Conservation (phyloP, 805 yeast species). For the Yarrowia sp. region DNA sequence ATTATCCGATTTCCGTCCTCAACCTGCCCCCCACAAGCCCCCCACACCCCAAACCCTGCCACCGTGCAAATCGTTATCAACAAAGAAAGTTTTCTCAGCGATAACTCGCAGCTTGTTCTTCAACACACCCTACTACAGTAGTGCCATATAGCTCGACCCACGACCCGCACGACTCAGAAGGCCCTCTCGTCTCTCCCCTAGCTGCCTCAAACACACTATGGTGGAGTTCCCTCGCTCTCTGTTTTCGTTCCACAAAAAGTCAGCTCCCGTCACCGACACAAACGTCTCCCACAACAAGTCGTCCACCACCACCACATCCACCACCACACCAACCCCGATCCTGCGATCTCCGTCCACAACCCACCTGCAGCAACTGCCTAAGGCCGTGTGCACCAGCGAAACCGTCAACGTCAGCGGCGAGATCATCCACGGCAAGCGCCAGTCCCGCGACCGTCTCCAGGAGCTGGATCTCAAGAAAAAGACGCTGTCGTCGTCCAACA, state of each 20-base stretch:
- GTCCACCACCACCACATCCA: neutral
- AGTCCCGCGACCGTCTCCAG: slow-evolving; percentile 28
- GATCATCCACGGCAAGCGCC: slow-evolving; percentile 24
- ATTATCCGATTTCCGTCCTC: neutral
- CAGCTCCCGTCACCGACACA: slow-evolving; percentile 3
- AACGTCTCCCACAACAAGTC: neutral
- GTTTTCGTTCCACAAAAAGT: slow-evolving; percentile 37
- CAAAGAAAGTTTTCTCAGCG: slow-evolving; percentile 34
- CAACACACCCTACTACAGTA: neutral
- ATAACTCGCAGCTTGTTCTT: slow-evolving; percentile 30
- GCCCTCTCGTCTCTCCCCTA: slow-evolving; percentile 10
- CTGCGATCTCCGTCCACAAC: slow-evolving; percentile 35
- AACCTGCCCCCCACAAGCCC: neutral
- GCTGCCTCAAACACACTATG: slow-evolving; percentile 37
- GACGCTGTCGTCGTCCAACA: slow-evolving; percentile 5
- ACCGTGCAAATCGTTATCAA: slow-evolving; percentile 14
- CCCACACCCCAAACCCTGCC: neutral
- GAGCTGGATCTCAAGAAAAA: slow-evolving; percentile 16
- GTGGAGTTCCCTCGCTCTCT: slow-evolving; percentile 38
- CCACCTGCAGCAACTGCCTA: slow-evolving; percentile 21
- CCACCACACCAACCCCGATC: slow-evolving; percentile 2
- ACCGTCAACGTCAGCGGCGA: slow-evolving; percentile 38
- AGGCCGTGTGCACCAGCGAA: slow-evolving; percentile 37
- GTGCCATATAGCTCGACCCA: slow-evolving; percentile 12
- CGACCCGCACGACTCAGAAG: slow-evolving; percentile 2